Percentiles rank a stretch among this genome's conserved stretches.
phyloP scores from a whole-genome alignment of 179 eudicot genomes.

The Gypsophila paniculata region DNA sequence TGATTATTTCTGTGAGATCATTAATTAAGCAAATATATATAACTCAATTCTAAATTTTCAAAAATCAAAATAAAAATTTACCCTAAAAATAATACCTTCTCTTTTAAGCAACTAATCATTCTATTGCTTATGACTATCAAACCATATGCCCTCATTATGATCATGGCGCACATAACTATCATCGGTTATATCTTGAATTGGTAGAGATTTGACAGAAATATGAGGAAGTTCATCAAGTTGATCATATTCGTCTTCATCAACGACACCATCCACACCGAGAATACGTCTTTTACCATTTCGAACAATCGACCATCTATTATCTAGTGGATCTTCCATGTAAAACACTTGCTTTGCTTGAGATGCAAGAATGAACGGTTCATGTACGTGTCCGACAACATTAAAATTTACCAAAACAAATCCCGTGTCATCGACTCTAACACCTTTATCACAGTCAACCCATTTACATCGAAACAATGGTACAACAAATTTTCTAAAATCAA shows the following conservation, averaged over 20 bases:
- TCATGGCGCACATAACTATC: background rate
- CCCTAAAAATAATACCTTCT: too few species aligned
- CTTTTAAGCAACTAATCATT: too few species aligned
- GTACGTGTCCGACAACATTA: background rate
- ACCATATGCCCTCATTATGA: background rate
- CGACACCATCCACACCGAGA: conserved; percentile 2
- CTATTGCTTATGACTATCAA: background rate
- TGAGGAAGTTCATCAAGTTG: background rate
- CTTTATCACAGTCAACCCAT: background rate
- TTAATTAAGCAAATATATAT: too few species aligned
- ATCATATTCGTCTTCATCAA: conserved; percentile 7
- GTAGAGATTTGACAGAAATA: background rate
- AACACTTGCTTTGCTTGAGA: background rate
- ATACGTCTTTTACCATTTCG: conserved; percentile 2
- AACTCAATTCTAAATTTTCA: too few species aligned
- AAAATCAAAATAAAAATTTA: too few species aligned
- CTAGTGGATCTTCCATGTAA: background rate
- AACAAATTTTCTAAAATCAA: background rate
- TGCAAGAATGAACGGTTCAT: background rate
- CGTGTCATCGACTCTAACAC: background rate
- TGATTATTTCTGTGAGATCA: too few species aligned
- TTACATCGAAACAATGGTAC: background rate
- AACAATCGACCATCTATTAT: background rate
- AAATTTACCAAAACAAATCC: background rate
- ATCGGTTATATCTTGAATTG: background rate